Evolutionary conservation across 371 early-diverging fungal genomes (phyloP).

Genomic region (Rhizopus delemar): DNA sequence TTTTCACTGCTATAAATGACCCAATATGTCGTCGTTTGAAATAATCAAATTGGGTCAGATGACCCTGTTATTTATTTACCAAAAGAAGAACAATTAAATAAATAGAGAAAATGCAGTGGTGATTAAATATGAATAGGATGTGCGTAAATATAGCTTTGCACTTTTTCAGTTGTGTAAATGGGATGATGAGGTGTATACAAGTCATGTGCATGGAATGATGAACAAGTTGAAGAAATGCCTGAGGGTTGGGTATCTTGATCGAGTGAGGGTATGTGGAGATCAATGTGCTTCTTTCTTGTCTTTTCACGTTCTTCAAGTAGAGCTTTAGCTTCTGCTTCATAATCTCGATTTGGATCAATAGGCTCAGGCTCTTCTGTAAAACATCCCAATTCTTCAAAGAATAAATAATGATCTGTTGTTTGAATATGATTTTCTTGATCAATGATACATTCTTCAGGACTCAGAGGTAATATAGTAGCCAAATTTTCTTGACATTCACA

Average conservation of each 20-base stretch:
- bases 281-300: constrained; percentile 27
- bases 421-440: constrained; percentile 31
- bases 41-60: too few relatives aligned
- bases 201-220: constrained; percentile 15
- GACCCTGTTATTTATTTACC: too few relatives aligned
- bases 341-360: constrained; percentile 37
- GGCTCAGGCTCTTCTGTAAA: constrained; percentile 37
- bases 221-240: constrained; percentile 23
- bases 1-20: too few relatives aligned
- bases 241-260: constrained; percentile 15
- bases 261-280: constrained; percentile 27
- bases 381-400: constrained; percentile 38
- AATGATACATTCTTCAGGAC: constrained; percentile 27
- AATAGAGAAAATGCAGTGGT: too few relatives aligned
- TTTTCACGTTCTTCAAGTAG: constrained; percentile 27
- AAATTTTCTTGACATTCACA: constrained; percentile 37
- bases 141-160: neutral
- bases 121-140: too few relatives aligned
- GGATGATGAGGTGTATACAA: neutral
- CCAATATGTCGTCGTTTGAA: too few relatives aligned
- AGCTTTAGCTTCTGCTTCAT: constrained; percentile 33
- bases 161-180: neutral
- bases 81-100: too few relatives aligned
- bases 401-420: constrained; percentile 6
- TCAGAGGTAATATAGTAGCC: constrained; percentile 26